phyloP scores from a whole-genome alignment of 2,329 filamentous ascomycete genomes.

The Alternaria gansuensis region DNA sequence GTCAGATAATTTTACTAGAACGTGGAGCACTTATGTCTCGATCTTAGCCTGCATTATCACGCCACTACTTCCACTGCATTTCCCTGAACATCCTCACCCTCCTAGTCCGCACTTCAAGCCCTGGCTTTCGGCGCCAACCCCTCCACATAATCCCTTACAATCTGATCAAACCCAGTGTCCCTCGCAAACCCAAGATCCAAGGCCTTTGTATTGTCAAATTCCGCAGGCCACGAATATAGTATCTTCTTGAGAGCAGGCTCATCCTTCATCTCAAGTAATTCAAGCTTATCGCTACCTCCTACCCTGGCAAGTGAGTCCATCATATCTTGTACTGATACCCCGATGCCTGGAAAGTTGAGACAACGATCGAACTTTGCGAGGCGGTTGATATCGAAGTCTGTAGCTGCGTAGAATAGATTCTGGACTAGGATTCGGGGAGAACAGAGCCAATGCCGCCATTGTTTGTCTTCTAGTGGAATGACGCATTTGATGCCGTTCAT shows the following conservation, averaged over 20 bases:
- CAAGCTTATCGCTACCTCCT: conserved; percentile 60
- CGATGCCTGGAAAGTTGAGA: conserved; percentile 50
- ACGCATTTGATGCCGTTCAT: conserved; percentile 61
- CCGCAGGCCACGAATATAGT: conserved; percentile 62
- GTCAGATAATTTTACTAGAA: rapidly evolving
- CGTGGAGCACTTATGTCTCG: neutral
- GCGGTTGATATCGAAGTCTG: conserved; percentile 55
- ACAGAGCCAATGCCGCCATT: conserved; percentile 64
- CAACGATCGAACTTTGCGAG: conserved; percentile 57
- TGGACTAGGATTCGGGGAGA: conserved; percentile 61
- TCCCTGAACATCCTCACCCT: neutral
- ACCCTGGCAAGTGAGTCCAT: conserved; percentile 62
- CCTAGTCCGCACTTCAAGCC: neutral
- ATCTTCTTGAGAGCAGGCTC: conserved; percentile 59
- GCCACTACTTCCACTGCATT: conserved; percentile 4
- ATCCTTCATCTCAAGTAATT: conserved; percentile 59
- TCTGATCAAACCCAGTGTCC: conserved; percentile 55
- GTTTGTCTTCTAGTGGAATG: conserved; percentile 56
- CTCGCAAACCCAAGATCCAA: conserved; percentile 58
- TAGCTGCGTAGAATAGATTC: conserved; percentile 59
- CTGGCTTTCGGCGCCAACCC: neutral
- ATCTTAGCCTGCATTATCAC: neutral
- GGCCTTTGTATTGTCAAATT: conserved; percentile 64
- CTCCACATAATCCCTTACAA: conserved; percentile 51
- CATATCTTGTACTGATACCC: conserved; percentile 63